phyloP scores from a whole-genome alignment of 2,329 filamentous ascomycete species.

The Rachicladosporium sp. region DNA sequence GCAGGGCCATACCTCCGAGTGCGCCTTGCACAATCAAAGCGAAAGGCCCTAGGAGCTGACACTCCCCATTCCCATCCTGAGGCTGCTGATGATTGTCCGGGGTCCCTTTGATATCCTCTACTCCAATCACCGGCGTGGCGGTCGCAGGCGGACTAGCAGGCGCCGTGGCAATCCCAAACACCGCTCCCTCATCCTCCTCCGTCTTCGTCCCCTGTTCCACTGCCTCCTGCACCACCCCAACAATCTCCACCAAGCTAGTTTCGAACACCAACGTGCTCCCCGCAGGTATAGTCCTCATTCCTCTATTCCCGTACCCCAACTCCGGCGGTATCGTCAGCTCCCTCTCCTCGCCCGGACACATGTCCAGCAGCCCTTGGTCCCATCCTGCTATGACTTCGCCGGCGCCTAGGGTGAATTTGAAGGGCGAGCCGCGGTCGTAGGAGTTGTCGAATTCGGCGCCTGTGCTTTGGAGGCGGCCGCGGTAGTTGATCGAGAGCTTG shows the following conservation, averaged over 20 bases:
- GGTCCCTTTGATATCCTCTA: slow-evolving; percentile 3
- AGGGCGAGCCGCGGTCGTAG: slow-evolving; percentile 66
- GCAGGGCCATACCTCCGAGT: slow-evolving; percentile 67
- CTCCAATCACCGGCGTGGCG: not conserved
- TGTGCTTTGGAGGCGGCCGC: slow-evolving; percentile 60
- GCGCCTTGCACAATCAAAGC: slow-evolving; percentile 81
- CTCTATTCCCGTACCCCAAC: slow-evolving; percentile 64
- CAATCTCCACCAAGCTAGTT: slow-evolving; percentile 76
- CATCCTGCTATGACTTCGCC: slow-evolving; percentile 93
- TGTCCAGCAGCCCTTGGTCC: slow-evolving; percentile 83
- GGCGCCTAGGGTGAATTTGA: slow-evolving; percentile 67
- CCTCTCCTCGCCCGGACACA: slow-evolving; percentile 93
- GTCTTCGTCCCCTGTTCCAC: slow-evolving; percentile 1
- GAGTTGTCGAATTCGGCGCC: slow-evolving; percentile 43
- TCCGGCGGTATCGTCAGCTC: slow-evolving; percentile 83
- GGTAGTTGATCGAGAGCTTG: slow-evolving; percentile 76
- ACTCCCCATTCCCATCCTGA: slow-evolving; percentile 41
- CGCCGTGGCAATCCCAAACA: slow-evolving; percentile 13
- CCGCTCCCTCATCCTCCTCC: not conserved
- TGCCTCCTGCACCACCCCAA: slow-evolving; percentile 45
- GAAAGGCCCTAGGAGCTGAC: slow-evolving; percentile 77
- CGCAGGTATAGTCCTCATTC: slow-evolving; percentile 74
- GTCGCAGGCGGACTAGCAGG: slow-evolving; percentile 9
- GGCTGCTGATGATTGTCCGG: slow-evolving; percentile 32
- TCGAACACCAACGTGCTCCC: slow-evolving; percentile 80